phyloP scores from a whole-genome alignment of 306 rosid genomes.

The Carpinus viminea region DNA sequence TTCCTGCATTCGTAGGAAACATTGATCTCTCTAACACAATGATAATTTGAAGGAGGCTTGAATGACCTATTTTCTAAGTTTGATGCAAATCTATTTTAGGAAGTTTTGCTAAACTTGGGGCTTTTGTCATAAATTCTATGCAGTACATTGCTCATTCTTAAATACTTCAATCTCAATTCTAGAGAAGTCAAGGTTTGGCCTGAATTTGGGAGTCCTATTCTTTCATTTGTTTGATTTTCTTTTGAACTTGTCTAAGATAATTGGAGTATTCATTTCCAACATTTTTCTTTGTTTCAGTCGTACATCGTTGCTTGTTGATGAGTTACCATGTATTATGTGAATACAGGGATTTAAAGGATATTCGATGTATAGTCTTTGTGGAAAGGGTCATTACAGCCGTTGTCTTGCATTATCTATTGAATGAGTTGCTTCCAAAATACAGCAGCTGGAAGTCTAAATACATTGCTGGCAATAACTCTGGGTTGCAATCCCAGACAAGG shows the following conservation, averaged over 20 bases:
- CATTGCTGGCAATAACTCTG: slow-evolving; percentile 59
- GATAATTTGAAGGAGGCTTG: neutral
- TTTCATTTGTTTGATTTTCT: neutral
- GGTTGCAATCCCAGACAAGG: slow-evolving; percentile 57
- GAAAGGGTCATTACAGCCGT: slow-evolving; percentile 77
- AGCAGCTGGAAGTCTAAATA: slow-evolving; percentile 73
- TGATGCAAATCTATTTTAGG: neutral
- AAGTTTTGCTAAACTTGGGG: neutral
- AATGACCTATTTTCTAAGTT: neutral
- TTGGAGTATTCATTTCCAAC: neutral
- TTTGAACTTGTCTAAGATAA: neutral
- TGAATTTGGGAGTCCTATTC: neutral
- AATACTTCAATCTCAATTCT: neutral
- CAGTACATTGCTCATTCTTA: neutral
- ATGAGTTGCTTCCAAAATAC: slow-evolving; percentile 57
- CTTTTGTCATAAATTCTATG: neutral
- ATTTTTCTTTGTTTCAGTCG: too few species aligned
- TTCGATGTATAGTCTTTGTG: slow-evolving; percentile 86
- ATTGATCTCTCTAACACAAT: neutral
- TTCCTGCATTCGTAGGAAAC: neutral
- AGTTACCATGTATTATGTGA: slow-evolving; percentile 9
- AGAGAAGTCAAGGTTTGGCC: neutral
- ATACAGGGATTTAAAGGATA: slow-evolving; percentile 51
- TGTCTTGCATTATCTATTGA: slow-evolving; percentile 54
- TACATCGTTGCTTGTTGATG: neutral